Evolutionary conservation across 495 filamentous ascomycete species (phyloP).

Genomic region (Chlorociboria aeruginascens): DNA sequence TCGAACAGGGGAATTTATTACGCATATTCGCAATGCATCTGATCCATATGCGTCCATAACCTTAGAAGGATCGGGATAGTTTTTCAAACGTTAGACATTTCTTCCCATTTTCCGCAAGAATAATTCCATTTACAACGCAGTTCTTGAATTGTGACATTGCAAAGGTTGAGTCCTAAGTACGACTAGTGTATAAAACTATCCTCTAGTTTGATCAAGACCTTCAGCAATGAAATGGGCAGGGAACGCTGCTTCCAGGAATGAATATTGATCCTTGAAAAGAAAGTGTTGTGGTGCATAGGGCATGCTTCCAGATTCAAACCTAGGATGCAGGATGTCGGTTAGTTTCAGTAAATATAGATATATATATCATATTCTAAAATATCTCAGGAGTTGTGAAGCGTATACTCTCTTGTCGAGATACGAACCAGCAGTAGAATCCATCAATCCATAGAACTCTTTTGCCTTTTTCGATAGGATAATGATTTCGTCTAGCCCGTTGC

Average conservation of each 20-base stretch:
- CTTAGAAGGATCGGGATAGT: constrained; percentile 82
- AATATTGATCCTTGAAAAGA: constrained; percentile 87
- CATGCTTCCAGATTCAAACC: constrained; percentile 84
- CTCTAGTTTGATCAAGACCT: constrained; percentile 86
- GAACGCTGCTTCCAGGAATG: constrained; percentile 63
- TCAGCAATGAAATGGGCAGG: constrained; percentile 97
- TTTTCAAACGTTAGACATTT: constrained; percentile 99
- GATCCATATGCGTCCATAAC: constrained; percentile 87
- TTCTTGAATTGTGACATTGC: constrained; percentile 88
- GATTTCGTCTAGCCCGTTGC: constrained; percentile 90
- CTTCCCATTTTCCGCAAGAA: constrained; percentile 91
- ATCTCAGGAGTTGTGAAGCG: too few relatives aligned
- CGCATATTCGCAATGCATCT: constrained; percentile 84
- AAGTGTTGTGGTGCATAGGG: constrained; percentile 90
- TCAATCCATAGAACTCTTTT: constrained; percentile 72
- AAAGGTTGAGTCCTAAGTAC: constrained; percentile 90
- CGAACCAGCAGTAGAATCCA: constrained; percentile 84
- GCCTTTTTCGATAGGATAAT: constrained; percentile 89
- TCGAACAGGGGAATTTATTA: constrained; percentile 95
- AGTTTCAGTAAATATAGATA: too few relatives aligned
- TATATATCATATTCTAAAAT: too few relatives aligned
- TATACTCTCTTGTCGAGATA: too few relatives aligned
- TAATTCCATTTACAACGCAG: constrained; percentile 93
- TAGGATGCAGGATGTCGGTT: too few relatives aligned
- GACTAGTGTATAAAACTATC: constrained; percentile 94